phyloP scores from a whole-genome alignment of 768 basidiomycete genomes.

The Suillus decipiens region DNA sequence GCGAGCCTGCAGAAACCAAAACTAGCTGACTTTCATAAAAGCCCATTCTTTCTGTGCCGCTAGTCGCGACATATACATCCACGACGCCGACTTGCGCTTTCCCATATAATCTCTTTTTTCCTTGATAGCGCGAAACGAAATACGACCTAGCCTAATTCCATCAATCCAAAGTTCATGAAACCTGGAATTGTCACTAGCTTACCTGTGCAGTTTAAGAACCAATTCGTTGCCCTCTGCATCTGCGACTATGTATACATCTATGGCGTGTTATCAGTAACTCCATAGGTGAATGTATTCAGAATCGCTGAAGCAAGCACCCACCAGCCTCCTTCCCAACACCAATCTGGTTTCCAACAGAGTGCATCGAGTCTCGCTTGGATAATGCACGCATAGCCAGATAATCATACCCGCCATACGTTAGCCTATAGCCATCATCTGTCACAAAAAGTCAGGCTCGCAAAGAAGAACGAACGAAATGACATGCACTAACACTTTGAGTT shows the following conservation, averaged over 20 bases:
- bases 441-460: slow-evolving; percentile 10
- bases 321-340: slow-evolving; percentile 99
- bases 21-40: slow-evolving; percentile 84
- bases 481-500: slow-evolving; percentile 79
- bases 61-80: slow-evolving; percentile 99
- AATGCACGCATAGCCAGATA: slow-evolving; percentile 92
- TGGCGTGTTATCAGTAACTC: background rate
- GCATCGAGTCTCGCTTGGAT: slow-evolving; percentile 85
- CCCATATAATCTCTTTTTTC: slow-evolving; percentile 95
- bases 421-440: slow-evolving; percentile 92
- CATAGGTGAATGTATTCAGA: background rate
- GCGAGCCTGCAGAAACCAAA: background rate
- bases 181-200: slow-evolving; percentile 4
- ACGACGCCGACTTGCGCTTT: slow-evolving; percentile 92
- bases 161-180: slow-evolving; percentile 9
- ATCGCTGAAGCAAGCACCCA: slow-evolving; percentile 30
- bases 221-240: slow-evolving; percentile 82
- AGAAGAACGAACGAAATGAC: background rate
- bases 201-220: slow-evolving; percentile 95
- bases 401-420: slow-evolving; percentile 99
- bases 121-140: slow-evolving; percentile 97
- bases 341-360: slow-evolving; percentile 95
- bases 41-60: slow-evolving; percentile 98
- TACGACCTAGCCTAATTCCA: slow-evolving; percentile 78
- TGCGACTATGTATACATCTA: slow-evolving; percentile 90